Evolutionary conservation across 805 yeast species (phyloP), one percentile per base, ranked within the genome.

Genomic region (Tetrapisispora phaffii): DNA sequence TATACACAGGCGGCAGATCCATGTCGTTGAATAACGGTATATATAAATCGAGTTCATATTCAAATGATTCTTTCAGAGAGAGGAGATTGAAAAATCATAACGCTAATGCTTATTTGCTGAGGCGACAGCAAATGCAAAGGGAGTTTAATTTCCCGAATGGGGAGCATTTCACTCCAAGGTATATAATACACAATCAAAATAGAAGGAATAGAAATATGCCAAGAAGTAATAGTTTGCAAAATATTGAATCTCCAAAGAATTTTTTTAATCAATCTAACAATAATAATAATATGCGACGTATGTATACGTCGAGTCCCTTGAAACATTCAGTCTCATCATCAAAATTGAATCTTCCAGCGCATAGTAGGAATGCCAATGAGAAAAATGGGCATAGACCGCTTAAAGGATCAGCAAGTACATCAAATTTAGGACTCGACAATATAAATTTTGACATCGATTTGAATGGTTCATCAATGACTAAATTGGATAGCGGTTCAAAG

Each of bases 81-180:
- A 22, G 16, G 19, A 26, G 33, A 19, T 26, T 38, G 9, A 38
- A 28, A 38, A 33, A 38, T 4, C 22, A 38, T n/a, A 38, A 38
- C 26, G 10, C 26, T 10, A 38, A 38, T 38, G 23, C 33, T 17
- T 59, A 53, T 43, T 61, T 61, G 41, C 31, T 53, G 37, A 65
- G 60, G 46, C 55, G 59, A 42, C 49, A 44, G 21, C 58, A 55
- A 38, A 61, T 61, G 67, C 51, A 50, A 43, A 49, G 26, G 7
- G 47, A 58, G 15, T 62, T 61, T 34, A 54, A 52, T 41, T 62
- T 62, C 34, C 59, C 62, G 1, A 62, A 62, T 47, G 67, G 67
- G 24, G 67, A 62, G 37, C 52, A 43, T 33, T 62, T 61, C 37
- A 62, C 62, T 1, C 66, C 67, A 28, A 56, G 55, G 37, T 51